Base-by-base conservation (phyloP, 345 rosid species). In the rapeseed (Brassica napus) region DNA sequence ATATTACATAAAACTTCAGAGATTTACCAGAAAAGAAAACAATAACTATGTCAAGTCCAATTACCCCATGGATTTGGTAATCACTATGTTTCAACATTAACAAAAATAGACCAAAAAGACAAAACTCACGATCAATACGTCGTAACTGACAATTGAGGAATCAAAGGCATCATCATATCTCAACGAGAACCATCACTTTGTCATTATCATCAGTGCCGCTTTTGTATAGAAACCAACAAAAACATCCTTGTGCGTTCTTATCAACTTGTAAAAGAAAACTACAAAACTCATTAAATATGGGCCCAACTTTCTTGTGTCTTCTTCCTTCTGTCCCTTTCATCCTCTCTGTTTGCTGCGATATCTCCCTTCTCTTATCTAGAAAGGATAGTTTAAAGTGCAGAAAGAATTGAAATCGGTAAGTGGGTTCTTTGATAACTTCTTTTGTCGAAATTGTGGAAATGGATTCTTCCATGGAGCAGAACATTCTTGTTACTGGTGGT, bases 261-360 rank as follows among this genome's bases (percentile, higher is more conserved):
- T 80, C 83, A 52, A 62, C 83, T 80, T 55, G 72, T 39, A 18
- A 12, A 9, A 66, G 42, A 73, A 73, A 74, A 58, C 69, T 28
- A 73, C 30, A 58, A 60, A 37, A 1, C 2, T 68, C 78, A 68
- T 32, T 74, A 31, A 73, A 73, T 66, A 79, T 59, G 62, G 23
- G 67, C 69, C 69, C 74, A 24, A 59, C 32, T 59, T 28, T 60
- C 18, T 2, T 23, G 63, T 9, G 31, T 30, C 18, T 21, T 62
- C 1, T 49, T 30, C 18, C 18, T 11, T 76, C 54, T 9, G 15
- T 32, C 77, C 69, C 74, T 78, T 84, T 77, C 86, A 75, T 74
- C 70, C 59, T 47, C 85, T 82, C 86, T 75, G 66, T 44, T 73
- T 21, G 68, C 47, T 71, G 12, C 24, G 47, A 55, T 78, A 52